Evolutionary conservation across 164 flowering plant species (phyloP).

Genomic region (Berberis thunbergii): DNA sequence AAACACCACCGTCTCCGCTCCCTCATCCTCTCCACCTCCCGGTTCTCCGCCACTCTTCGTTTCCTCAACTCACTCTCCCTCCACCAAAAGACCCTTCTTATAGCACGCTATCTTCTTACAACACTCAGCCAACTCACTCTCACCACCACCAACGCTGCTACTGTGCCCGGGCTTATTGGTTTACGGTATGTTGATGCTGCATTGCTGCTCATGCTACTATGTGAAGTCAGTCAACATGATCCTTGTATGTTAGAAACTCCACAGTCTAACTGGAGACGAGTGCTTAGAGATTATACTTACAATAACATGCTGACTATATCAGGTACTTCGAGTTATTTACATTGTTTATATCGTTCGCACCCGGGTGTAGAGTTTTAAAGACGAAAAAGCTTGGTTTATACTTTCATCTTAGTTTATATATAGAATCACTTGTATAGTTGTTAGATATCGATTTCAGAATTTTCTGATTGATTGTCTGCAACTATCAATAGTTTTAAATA

Average conservation of each 20-base stretch:
- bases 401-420: no score
- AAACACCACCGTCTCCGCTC: constrained; percentile 49
- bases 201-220: constrained; percentile 56
- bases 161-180: constrained; percentile 11
- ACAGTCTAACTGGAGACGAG: constrained; percentile 31
- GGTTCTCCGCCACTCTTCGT: constrained; percentile 53
- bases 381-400: no score
- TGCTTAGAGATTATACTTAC: constrained; percentile 19
- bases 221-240: constrained; percentile 51
- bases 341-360: no score
- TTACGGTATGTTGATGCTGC: constrained; percentile 59
- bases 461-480: no score
- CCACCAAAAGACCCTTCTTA: constrained; percentile 49
- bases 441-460: no score
- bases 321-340: constrained; percentile 2
- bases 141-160: constrained; percentile 8
- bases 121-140: constrained; percentile 41
- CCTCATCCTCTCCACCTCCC: constrained; percentile 52
- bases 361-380: no score
- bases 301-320: constrained; percentile 25
- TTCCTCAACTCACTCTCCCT: constrained; percentile 71
- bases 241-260: constrained; percentile 24
- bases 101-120: constrained; percentile 58
- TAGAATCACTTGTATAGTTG: no score
- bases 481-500: no score